Evolutionary conservation across 805 yeast species (phyloP).

Genomic region (Candida silvicultrix): DNA sequence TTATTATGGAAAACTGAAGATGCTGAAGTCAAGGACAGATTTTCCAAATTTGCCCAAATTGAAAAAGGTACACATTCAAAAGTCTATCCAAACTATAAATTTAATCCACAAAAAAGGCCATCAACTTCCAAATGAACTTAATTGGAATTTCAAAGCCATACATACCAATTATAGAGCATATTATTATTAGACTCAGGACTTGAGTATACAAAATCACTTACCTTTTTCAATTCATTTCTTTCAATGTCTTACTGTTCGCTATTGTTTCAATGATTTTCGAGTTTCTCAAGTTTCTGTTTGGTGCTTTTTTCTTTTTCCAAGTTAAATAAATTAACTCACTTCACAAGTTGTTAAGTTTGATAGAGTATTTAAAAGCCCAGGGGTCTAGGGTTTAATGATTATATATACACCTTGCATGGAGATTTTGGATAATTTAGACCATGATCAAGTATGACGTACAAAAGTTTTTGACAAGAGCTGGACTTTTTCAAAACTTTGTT

Average conservation of each 20-base stretch:
- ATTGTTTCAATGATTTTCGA: no score
- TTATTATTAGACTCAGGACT: no score
- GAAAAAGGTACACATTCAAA: conserved; percentile 36
- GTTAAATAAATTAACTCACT: not conserved
- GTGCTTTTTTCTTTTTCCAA: not conserved
- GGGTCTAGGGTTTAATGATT: not conserved
- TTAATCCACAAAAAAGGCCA: conserved; percentile 31
- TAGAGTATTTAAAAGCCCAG: not conserved
- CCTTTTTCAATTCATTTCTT: no score
- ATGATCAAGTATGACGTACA: not conserved
- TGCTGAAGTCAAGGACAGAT: conserved; percentile 28
- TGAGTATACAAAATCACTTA: no score
- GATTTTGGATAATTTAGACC: not conserved
- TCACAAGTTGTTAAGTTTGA: no score
- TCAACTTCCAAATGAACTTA: not conserved
- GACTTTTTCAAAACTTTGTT: not conserved
- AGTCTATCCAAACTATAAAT: conserved; percentile 38
- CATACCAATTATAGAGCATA: not conserved
- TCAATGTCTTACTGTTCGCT: no score
- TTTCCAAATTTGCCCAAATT: conserved; percentile 30
- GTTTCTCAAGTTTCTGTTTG: no score
- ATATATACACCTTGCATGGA: not conserved
- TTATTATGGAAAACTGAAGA: conserved; percentile 40
- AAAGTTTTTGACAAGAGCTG: not conserved
- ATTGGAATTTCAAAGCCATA: no score